A percentile compares a stretch with the other conserved stretches of the same genome.
These are phyloP conservation scores for Melaleuca alternifolia DNA, from an alignment of 345 rosid genomes.

Conservation along the genomic window DNA sequence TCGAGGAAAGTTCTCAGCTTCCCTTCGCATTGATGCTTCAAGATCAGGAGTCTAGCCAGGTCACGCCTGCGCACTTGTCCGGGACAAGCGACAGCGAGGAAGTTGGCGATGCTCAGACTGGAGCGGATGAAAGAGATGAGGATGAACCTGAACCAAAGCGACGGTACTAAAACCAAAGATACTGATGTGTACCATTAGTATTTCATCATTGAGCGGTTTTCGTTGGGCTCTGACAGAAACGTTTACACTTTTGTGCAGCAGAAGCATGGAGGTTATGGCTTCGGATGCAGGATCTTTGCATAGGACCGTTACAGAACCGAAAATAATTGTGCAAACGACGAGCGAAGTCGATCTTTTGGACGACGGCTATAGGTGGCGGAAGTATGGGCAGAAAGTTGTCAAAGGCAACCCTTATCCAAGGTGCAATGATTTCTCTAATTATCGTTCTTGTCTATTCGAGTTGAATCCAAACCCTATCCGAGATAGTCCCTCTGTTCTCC, in stretches of 20 bases:
- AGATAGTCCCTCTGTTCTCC: background rate
- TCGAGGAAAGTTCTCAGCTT: constrained; percentile 16
- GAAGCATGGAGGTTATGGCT: constrained; percentile 35
- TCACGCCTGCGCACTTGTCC: constrained; percentile 10
- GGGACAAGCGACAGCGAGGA: constrained; percentile 31
- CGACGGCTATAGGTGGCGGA: constrained; percentile 98
- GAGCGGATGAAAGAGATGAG: constrained; percentile 10
- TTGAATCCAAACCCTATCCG: background rate
- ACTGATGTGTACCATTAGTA: background rate
- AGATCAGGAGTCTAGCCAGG: constrained; percentile 17
- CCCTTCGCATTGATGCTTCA: background rate
- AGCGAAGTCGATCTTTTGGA: constrained; percentile 97
- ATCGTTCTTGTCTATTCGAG: constrained; percentile 13
- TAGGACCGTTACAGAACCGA: constrained; percentile 70
- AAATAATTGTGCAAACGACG: constrained; percentile 87
- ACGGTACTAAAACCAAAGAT: constrained; percentile 18
- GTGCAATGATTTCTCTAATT: constrained; percentile 74
- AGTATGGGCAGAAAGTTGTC: constrained; percentile 97
- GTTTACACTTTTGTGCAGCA: constrained; percentile 12
- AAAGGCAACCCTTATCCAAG: constrained; percentile 97
- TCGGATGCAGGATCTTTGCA: constrained; percentile 52
- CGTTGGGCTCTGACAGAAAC: background rate
- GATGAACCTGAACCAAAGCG: constrained; percentile 67
- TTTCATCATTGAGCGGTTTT: background rate
- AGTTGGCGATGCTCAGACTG: constrained; percentile 37